Evolutionary conservation across 306 rosid genomes (phyloP).

Genomic region (Pueraria montana): DNA sequence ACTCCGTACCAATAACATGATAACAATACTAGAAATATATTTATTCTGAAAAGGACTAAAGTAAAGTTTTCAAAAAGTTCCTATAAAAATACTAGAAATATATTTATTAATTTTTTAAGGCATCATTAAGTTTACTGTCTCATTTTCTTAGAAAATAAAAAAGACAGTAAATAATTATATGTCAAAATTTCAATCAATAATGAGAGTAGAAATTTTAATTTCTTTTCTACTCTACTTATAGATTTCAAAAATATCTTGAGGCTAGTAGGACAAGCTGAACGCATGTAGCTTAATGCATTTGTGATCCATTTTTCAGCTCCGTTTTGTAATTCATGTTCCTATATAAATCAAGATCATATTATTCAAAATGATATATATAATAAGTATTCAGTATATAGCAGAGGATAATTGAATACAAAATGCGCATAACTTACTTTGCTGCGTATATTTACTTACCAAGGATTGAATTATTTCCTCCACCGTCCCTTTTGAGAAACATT

Average conservation of each 20-base stretch:
- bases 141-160: background rate
- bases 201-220: background rate
- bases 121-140: background rate
- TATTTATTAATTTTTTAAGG: background rate
- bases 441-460: slow-evolving; percentile 34
- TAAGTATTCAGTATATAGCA: background rate
- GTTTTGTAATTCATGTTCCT: slow-evolving; percentile 47
- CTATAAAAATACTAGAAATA: background rate
- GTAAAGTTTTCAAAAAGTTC: too few species aligned
- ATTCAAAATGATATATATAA: background rate
- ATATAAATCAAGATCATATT: background rate
- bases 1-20: too few species aligned
- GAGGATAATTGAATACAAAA: background rate
- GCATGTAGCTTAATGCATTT: slow-evolving; percentile 35
- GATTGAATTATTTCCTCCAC: slow-evolving; percentile 49
- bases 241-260: slow-evolving; percentile 34
- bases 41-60: too few species aligned
- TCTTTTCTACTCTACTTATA: background rate
- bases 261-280: slow-evolving; percentile 16
- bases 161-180: background rate
- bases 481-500: slow-evolving; percentile 47
- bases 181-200: background rate
- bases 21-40: too few species aligned
- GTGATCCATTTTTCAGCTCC: slow-evolving; percentile 43
- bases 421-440: background rate